Evolutionary conservation across 805 yeast species (phyloP).

Genomic region (Groenewaldozyma salmanticensis): DNA sequence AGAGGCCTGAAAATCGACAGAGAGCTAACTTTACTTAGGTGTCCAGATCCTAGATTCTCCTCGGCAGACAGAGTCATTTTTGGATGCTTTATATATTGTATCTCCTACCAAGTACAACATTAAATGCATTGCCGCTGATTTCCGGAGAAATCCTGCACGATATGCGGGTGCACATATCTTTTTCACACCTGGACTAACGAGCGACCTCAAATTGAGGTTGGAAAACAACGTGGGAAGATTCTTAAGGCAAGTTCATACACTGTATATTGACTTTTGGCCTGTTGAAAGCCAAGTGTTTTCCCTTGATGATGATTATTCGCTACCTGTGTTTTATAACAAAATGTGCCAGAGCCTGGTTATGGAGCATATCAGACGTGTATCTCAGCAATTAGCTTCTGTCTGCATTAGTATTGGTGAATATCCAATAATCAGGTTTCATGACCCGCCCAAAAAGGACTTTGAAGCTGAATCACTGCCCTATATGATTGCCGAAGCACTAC

Average conservation of each 20-base stretch:
- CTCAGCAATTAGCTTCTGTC: slow-evolving; percentile 55
- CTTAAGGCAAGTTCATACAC: slow-evolving; percentile 28
- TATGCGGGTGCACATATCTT: slow-evolving; percentile 67
- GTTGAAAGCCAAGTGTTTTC: slow-evolving; percentile 63
- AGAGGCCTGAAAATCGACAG: not conserved
- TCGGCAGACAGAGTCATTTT: slow-evolving; percentile 50
- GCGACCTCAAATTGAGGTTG: slow-evolving; percentile 17
- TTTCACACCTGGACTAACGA: slow-evolving; percentile 48
- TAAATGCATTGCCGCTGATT: slow-evolving; percentile 74
- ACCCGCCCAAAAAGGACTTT: slow-evolving; percentile 42
- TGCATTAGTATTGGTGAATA: slow-evolving; percentile 79
- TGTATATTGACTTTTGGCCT: slow-evolving; percentile 48
- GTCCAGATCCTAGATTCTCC: slow-evolving; percentile 38
- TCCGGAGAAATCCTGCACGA: slow-evolving; percentile 50
- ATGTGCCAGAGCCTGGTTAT: slow-evolving; percentile 53
- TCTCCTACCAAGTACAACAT: slow-evolving; percentile 60
- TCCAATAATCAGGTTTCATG: slow-evolving; percentile 72
- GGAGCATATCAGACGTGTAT: slow-evolving; percentile 47
- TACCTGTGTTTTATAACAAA: slow-evolving; percentile 63
- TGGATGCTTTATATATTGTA: slow-evolving; percentile 73
- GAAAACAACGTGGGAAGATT: slow-evolving; percentile 19
- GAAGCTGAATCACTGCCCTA: slow-evolving; percentile 54
- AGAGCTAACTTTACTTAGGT: slow-evolving; percentile 4
- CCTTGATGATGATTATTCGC: slow-evolving; percentile 47
- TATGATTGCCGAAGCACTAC: slow-evolving; percentile 64